Conservation (phyloP, 805 yeast genomes). For the Priceomyces medius region DNA sequence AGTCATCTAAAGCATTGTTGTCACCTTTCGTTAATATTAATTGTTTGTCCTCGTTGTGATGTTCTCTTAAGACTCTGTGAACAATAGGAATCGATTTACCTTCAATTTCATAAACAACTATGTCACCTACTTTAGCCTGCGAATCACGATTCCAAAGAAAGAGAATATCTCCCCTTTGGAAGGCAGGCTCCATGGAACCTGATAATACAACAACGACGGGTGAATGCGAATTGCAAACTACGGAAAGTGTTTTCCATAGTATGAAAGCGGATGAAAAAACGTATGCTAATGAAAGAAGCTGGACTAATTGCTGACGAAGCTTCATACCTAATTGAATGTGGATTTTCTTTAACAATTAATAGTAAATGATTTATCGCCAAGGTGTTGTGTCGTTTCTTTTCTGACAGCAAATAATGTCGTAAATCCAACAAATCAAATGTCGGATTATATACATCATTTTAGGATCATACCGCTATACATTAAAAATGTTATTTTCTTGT, state of each 20-base stretch:
- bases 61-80: constrained; percentile 89
- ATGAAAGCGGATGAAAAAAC: constrained; percentile 87
- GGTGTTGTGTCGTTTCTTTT: neutral
- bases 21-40: constrained; percentile 91
- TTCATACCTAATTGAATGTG: constrained; percentile 42
- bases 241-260: constrained; percentile 82
- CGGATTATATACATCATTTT: neutral
- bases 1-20: constrained; percentile 89
- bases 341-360: neutral
- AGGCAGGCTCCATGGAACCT: constrained; percentile 99
- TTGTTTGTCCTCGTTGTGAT: constrained; percentile 59
- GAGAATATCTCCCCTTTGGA: constrained; percentile 94
- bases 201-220: constrained; percentile 96
- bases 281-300: constrained; percentile 69
- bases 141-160: constrained; percentile 85
- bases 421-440: neutral
- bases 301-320: constrained; percentile 58
- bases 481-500: neutral
- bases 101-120: constrained; percentile 85
- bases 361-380: neutral
- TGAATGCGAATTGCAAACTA: constrained; percentile 78
- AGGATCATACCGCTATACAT: neutral
- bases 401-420: neutral
- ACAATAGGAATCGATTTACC: constrained; percentile 91
- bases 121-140: constrained; percentile 75